These are phyloP conservation scores for Ottelia alismoides DNA, from an alignment of 106 monocot genomes.

Conservation along the genomic window DNA sequence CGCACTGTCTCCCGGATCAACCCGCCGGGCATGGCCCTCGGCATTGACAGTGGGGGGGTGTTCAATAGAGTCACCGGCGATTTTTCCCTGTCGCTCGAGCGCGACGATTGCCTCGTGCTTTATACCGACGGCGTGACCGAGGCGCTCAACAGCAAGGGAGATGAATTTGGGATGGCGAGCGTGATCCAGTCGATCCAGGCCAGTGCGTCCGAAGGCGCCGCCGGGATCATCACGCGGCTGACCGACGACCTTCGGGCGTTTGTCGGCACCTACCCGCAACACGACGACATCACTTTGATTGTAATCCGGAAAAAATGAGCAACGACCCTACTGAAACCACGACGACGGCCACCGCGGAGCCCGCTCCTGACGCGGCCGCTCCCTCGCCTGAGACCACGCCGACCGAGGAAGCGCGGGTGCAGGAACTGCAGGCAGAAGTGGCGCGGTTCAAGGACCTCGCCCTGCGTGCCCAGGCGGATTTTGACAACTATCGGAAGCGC, in stretches of 20 bases:
- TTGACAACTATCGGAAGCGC: not conserved
- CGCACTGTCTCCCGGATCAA: not conserved
- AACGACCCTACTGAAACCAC: too few relatives aligned
- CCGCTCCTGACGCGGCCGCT: not conserved
- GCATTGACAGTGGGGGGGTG: not conserved
- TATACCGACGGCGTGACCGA: too few relatives aligned
- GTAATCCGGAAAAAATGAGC: not conserved
- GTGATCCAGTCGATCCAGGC: not conserved
- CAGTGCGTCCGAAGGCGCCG: not conserved
- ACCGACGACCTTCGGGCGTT: not conserved
- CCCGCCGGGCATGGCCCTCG: not conserved
- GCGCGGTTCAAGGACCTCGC: not conserved
- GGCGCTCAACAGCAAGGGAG: not conserved
- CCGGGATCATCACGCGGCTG: not conserved
- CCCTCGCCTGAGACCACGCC: too few relatives aligned
- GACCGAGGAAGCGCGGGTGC: not conserved
- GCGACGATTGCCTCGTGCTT: not conserved
- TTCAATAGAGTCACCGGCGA: not conserved
- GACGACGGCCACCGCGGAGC: too few relatives aligned
- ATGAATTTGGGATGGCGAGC: not conserved
- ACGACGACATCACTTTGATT: not conserved
- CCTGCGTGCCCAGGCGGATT: not conserved
- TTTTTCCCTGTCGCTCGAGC: not conserved
- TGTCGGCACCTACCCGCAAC: not conserved
- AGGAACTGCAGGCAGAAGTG: not conserved